These are phyloP conservation scores for Withania somnifera DNA, from an alignment of 305 asterid species.

Conservation along the genomic window DNA sequence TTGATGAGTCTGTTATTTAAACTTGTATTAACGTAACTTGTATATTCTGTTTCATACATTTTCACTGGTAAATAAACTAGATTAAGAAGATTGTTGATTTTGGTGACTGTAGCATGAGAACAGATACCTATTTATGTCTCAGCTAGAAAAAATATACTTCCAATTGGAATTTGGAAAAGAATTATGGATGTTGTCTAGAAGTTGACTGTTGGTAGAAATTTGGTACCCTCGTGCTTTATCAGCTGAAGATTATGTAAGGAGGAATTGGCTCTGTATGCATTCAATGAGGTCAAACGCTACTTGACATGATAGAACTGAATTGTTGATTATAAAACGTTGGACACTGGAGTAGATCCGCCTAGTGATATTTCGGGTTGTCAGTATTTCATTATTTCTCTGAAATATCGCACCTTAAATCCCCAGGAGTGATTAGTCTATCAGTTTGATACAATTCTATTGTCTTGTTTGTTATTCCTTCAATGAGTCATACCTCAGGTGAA, in stretches of 20 bases:
- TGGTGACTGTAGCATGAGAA: neutral
- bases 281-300: no score
- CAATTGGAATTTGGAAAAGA: neutral
- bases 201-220: neutral
- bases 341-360: no score
- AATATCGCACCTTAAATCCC: no score
- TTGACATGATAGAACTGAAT: no score
- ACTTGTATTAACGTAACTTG: neutral
- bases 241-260: neutral
- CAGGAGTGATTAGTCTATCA: no score
- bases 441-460: no score
- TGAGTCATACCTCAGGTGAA: no score
- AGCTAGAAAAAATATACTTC: neutral
- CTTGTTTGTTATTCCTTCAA: no score
- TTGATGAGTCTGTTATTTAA: neutral
- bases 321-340: no score
- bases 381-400: no score
- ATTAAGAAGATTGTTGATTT: neutral
- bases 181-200: neutral
- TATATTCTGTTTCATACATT: neutral
- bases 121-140: neutral
- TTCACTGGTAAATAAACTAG: neutral
- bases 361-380: no score
- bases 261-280: no score
- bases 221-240: neutral